phyloP scores from a whole-genome alignment of 495 filamentous ascomycete species.

The Aspergillus avenaceus region DNA sequence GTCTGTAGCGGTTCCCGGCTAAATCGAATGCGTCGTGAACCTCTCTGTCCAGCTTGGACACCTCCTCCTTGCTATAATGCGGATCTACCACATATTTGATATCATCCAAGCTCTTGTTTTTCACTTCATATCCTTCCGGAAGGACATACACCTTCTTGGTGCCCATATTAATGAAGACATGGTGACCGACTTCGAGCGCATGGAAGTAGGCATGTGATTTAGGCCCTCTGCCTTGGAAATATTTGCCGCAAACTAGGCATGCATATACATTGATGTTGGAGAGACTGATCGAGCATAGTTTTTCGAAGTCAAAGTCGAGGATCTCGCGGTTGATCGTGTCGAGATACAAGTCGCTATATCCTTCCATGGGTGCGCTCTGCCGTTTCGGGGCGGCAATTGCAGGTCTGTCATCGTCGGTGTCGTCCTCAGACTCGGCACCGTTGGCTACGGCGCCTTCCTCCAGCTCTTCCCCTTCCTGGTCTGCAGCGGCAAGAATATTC shows the following conservation, averaged over 20 bases:
- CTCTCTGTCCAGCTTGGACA: conserved; percentile 74
- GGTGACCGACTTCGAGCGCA: conserved; percentile 88
- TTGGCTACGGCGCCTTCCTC: conserved; percentile 33
- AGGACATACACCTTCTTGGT: conserved; percentile 94
- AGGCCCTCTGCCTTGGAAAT: conserved; percentile 90
- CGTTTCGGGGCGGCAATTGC: conserved; percentile 46
- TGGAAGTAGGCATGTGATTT: conserved; percentile 98
- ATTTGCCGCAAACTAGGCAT: conserved; percentile 95
- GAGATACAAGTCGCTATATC: conserved; percentile 94
- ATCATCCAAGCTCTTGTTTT: conserved; percentile 92
- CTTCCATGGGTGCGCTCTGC: conserved; percentile 75
- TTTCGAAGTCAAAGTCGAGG: conserved; percentile 96
- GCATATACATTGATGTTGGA: conserved; percentile 99
- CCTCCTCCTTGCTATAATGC: conserved; percentile 72
- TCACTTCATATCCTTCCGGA: conserved; percentile 95
- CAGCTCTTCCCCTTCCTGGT: conserved; percentile 37
- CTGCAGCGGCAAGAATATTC: conserved; percentile 33
- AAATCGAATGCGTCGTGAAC: conserved; percentile 74
- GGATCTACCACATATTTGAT: conserved; percentile 98
- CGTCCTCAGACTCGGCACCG: conserved; percentile 22
- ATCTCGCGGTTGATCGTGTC: conserved; percentile 89
- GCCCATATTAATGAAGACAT: conserved; percentile 96
- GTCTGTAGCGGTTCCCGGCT: conserved; percentile 75
- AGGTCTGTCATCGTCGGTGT: conserved; percentile 38
- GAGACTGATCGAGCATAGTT: conserved; percentile 90